These are phyloP conservation scores for Fraxinus paxiana DNA, from an alignment of 305 asterid species.

Conservation along the genomic window DNA sequence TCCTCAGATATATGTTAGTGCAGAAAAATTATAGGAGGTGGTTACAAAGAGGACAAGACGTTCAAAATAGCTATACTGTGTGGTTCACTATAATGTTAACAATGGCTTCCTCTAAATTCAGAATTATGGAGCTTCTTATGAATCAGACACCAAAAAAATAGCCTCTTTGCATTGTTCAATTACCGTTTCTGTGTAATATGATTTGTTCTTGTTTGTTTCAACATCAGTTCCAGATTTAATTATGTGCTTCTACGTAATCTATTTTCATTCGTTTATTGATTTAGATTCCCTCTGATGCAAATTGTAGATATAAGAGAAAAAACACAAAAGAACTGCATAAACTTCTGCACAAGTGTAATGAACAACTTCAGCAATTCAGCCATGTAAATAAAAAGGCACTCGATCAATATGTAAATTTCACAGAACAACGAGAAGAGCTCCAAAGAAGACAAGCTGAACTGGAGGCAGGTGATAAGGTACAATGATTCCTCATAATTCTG, in stretches of 20 bases:
- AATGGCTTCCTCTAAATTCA: background rate
- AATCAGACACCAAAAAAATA: background rate
- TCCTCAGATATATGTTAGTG: background rate
- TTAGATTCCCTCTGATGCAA: constrained; percentile 16
- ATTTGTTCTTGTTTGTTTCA: constrained; percentile 3
- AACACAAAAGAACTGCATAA: constrained; percentile 71
- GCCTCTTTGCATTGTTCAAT: background rate
- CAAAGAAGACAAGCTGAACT: constrained; percentile 91
- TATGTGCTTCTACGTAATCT: background rate
- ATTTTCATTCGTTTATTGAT: constrained; percentile 11
- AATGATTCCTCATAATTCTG: constrained; percentile 20
- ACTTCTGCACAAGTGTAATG: constrained; percentile 87
- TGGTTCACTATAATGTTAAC: background rate
- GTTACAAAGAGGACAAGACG: background rate
- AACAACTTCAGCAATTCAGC: constrained; percentile 87
- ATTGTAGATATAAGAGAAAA: constrained; percentile 69
- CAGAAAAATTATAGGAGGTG: background rate
- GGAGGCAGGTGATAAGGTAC: constrained; percentile 95
- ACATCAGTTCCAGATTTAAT: background rate
- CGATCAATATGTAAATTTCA: constrained; percentile 93
- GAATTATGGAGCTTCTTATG: constrained; percentile 1
- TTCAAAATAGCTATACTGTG: background rate
- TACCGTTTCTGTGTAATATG: background rate
- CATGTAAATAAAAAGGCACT: constrained; percentile 98
- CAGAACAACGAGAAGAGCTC: constrained; percentile 93